Base-by-base conservation (phyloP, 192 early-diverging fungal genomes). In the Umbelopsis ramanniana region DNA sequence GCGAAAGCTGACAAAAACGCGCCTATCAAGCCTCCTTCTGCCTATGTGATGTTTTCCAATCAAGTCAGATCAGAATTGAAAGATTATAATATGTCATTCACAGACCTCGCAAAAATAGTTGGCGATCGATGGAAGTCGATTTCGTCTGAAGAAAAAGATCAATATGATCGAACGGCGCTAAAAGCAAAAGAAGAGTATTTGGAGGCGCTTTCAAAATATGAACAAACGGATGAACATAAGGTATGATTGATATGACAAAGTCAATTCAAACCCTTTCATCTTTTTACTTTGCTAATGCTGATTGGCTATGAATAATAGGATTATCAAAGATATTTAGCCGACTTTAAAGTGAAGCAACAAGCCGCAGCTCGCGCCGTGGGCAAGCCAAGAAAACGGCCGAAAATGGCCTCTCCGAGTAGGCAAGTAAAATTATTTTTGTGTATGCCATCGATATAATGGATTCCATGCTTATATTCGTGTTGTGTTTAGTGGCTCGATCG, bases 11-110 rank as follows among this genome's bases (percentile, higher is more conserved):
- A 84, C 26, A 47, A 71, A 9, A 84, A 77, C 52, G 81, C 77
- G 0, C 83, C 83, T 3, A 66, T 76, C 7, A 84, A 84, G 43
- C 83, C 83, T 19, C 63, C 73, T 7, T 84, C 83, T 0, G 83
- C 83, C 0, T 84, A 84, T 52, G 83, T 84, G 7, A 76, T 82
- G 70, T 83, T 82, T 48, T 72, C 81, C 22, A 79, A 84, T 37
- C 46, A 80, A 7, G 69, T 80, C 48, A 71, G 83, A 15, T 50
- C 67, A 24, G 72, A 84, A 35, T 54, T 80, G 6, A 63, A 69
- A 17, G 72, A 77, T n/a, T 33, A 77, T 43, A 79, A 75, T 40
- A 63, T 81, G 17, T 46, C 69, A 0, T 83, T 83, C 63, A 46
- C 79, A 10, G 81, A 83, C 4, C 67, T 83, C 19, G 81, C 81